Evolutionary conservation across 192 early-diverging fungal genomes (phyloP).

Genomic region (Backusella sp.): DNA sequence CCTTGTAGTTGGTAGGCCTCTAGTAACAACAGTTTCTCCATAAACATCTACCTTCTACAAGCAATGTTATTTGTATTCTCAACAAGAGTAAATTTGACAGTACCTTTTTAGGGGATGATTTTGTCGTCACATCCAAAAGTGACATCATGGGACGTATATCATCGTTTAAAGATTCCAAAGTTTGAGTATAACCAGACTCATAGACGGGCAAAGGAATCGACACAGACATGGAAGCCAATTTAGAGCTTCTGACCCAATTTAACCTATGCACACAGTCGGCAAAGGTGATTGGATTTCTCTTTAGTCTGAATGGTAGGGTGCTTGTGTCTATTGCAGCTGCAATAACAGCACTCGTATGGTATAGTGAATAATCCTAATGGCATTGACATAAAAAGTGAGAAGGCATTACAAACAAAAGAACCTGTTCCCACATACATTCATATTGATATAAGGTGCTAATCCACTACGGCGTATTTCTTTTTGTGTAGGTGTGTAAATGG

Average conservation of each 20-base stretch:
- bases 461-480: conserved; percentile 15
- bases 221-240: background rate
- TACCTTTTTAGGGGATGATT: background rate
- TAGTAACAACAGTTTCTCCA: conserved; percentile 19
- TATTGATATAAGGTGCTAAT: conserved; percentile 33
- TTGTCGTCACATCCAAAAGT: background rate
- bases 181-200: conserved; percentile 11
- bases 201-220: conserved; percentile 20
- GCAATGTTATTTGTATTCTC: too few relatives aligned
- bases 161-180: background rate
- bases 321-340: conserved; percentile 53
- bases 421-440: conserved; percentile 34
- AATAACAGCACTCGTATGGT: conserved; percentile 55
- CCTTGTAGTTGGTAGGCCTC: conserved; percentile 6
- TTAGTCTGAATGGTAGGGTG: conserved; percentile 36
- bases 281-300: conserved; percentile 7
- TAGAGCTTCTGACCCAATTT: conserved; percentile 17
- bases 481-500: conserved; percentile 39
- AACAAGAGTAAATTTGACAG: background rate
- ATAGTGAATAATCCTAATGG: conserved; percentile 33
- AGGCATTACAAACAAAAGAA: background rate
- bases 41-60: conserved; percentile 8
- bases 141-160: background rate
- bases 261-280: background rate
- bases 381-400: background rate